Base-by-base conservation (phyloP, 2,329 filamentous ascomycete species). In the Gremmenia infestans region DNA sequence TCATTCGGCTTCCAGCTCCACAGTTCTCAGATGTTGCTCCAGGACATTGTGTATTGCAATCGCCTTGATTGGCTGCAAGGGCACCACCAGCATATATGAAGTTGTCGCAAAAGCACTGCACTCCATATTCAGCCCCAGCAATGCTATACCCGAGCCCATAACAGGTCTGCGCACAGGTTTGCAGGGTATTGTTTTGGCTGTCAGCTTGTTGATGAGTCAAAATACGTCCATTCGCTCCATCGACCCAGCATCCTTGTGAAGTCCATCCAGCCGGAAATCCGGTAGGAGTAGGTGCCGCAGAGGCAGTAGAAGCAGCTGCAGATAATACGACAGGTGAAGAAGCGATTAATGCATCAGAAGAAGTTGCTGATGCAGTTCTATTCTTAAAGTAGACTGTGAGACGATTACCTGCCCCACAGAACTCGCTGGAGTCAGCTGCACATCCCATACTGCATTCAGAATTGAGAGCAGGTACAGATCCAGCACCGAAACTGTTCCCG, bases 51-150 rank as follows among this genome's bases (percentile, higher is more conserved):
- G 58, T 54, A 37, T 61, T 66, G 52, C 72, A 73, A 15, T 70
- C 67, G 0, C 59, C 50, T 73, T 60, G 81, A 12, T 58, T 56
- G 1, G 65, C 55, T 3, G 62, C 64, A 14, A 61, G 51, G 6
- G 59, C 60, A 8, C 63, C 64, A 12, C 57, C 62, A 35, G 65
- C 55, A n/a, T 60, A 61, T 43, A 72, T 54, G 4, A 52, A 56
- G 37, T 68, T 63, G 11, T 61, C 68, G 50, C 67, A 69, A 45
- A 63, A 68, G 39, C 70, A 69, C 54, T 70, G 60, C 0, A 55
- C 55, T 4, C 65, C 63, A 51, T 71, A 74, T 54, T 74, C 71
- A 1, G 70, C 53, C 3, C 72, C 72, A 2, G 69, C 67, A 25
- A 67, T 68, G 0, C 48, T 61, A n/a, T 65, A 70, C 2, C 64